A percentile compares a stretch with the other conserved stretches of the same genome.
Conservation (phyloP, 106 monocot species). For the Allium sativum region DNA sequence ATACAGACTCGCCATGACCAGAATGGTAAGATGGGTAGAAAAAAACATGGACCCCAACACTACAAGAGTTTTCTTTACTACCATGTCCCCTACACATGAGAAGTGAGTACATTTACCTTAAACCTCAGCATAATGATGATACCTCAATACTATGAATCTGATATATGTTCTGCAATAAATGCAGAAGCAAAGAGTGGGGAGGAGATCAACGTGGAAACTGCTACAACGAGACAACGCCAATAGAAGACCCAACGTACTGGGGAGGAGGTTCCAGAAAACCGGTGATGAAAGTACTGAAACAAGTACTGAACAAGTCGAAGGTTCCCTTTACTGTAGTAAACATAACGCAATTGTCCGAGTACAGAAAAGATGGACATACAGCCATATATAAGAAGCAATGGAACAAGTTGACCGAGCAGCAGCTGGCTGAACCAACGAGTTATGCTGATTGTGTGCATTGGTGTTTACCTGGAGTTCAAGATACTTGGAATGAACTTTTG, state of each 20-base stretch:
- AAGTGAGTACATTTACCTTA: constrained; percentile 14
- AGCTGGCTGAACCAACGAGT: constrained; percentile 26
- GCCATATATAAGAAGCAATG: constrained; percentile 53
- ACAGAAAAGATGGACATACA: constrained; percentile 48
- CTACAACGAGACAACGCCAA: constrained; percentile 34
- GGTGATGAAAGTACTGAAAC: constrained; percentile 27
- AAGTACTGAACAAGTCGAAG: constrained; percentile 11
- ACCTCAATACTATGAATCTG: neutral
- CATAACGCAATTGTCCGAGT: constrained; percentile 45
- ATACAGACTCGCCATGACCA: constrained; percentile 39
- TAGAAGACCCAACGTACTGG: constrained; percentile 33
- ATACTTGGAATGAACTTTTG: constrained; percentile 49
- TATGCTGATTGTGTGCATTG: constrained; percentile 48
- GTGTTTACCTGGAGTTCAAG: constrained; percentile 49
- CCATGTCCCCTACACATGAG: constrained; percentile 55
- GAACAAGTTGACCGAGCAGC: constrained; percentile 26
- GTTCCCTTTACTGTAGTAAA: constrained; percentile 27
- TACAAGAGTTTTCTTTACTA: constrained; percentile 49
- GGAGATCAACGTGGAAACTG: constrained; percentile 31
- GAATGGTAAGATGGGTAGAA: constrained; percentile 55
- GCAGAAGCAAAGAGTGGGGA: constrained; percentile 42
- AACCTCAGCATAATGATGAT: neutral
- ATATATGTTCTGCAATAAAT: neutral
- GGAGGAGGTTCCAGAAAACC: constrained; percentile 17
- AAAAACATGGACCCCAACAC: constrained; percentile 40